Conservation (phyloP, 106 monocot species). For the Cymbidium sinense region DNA sequence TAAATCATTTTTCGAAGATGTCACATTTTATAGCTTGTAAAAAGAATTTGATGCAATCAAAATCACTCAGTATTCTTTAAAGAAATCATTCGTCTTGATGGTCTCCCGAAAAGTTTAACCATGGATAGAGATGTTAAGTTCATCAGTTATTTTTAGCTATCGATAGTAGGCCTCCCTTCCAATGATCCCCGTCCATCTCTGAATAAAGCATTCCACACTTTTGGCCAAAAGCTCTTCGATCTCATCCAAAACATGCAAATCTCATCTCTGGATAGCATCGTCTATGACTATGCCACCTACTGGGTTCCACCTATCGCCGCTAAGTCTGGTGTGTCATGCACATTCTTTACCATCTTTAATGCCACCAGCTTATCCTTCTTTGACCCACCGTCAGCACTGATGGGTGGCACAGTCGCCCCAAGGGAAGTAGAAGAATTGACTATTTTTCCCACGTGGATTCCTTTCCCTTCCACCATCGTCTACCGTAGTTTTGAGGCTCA, state of each 20-base stretch:
- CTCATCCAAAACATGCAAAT: constrained; percentile 2
- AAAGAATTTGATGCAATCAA: too few species aligned
- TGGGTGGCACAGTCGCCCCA: neutral
- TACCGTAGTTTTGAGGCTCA: constrained; percentile 7
- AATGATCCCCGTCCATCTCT: too few species aligned
- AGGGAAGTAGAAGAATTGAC: neutral
- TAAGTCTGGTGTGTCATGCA: neutral
- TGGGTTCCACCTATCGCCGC: constrained; percentile 25
- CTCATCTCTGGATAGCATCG: constrained; percentile 23
- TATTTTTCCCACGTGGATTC: constrained; percentile 8
- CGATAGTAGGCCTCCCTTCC: too few species aligned
- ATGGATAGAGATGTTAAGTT: too few species aligned
- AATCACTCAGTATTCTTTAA: too few species aligned
- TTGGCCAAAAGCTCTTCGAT: too few species aligned
- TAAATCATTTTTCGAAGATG: too few species aligned
- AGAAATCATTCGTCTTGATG: too few species aligned
- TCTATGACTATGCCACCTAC: constrained; percentile 36
- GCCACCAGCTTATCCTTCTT: constrained; percentile 16
- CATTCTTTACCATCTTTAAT: constrained; percentile 18
- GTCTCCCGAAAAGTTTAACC: too few species aligned
- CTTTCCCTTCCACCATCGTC: constrained; percentile 1
- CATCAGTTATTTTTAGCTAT: too few species aligned
- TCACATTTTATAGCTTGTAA: too few species aligned
- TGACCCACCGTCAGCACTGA: constrained; percentile 3
- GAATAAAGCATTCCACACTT: too few species aligned